These are phyloP conservation scores for Fusarium sulawesiense DNA, from an alignment of 2,329 filamentous ascomycete species.

Conservation along the genomic window DNA sequence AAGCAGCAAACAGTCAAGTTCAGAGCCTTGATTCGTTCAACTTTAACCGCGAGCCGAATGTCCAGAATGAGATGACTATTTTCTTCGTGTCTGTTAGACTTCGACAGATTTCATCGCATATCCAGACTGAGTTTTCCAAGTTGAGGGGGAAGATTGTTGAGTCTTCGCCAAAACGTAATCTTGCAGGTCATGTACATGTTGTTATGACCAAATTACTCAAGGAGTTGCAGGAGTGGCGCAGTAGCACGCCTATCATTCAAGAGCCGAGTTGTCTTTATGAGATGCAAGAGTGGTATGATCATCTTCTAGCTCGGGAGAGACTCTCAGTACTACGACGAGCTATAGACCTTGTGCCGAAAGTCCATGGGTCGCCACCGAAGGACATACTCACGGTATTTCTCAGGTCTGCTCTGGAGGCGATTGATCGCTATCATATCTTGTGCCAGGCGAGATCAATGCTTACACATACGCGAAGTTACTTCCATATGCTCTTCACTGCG, in stretches of 20 bases:
- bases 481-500: constrained; percentile 60
- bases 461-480: constrained; percentile 56
- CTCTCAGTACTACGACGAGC: constrained; percentile 55
- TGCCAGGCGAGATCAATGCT: too few species aligned
- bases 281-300: constrained; percentile 57
- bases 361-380: constrained; percentile 48
- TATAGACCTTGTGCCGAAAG: constrained; percentile 53
- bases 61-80: constrained; percentile 38
- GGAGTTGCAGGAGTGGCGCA: constrained; percentile 53
- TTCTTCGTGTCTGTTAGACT: constrained; percentile 54
- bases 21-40: background rate
- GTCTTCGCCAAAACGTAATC: background rate
- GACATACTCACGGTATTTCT: constrained; percentile 51
- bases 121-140: constrained; percentile 48
- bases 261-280: constrained; percentile 56
- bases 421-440: constrained; percentile 35
- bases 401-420: constrained; percentile 51
- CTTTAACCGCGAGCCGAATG: background rate
- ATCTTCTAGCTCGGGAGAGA: constrained; percentile 55
- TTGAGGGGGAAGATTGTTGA: background rate
- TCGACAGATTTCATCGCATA: constrained; percentile 55
- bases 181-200: constrained; percentile 41
- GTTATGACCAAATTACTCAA: constrained; percentile 47
- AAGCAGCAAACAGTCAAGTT: background rate
- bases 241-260: constrained; percentile 47